Conservation (phyloP, 2,329 filamentous ascomycete genomes). For the Cytospora piceicola region DNA sequence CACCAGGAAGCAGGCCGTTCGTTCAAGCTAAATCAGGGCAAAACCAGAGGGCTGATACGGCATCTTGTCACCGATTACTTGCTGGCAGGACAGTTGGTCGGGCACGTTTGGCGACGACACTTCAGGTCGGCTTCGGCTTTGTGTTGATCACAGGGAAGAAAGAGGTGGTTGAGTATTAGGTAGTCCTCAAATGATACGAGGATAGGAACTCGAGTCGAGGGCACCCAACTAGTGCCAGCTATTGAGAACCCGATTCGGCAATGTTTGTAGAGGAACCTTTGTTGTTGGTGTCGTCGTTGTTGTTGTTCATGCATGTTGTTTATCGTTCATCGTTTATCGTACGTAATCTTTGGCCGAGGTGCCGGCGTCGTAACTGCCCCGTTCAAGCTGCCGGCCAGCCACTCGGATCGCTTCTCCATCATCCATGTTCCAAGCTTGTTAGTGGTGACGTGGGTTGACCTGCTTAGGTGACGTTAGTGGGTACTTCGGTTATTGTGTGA, state of each 20-base stretch:
- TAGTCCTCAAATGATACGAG: neutral
- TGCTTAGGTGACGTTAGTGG: neutral
- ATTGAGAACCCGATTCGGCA: conserved; percentile 27
- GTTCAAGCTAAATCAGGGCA: conserved; percentile 2
- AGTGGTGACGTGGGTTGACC: neutral
- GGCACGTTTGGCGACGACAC: conserved; percentile 11
- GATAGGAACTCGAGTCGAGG: neutral
- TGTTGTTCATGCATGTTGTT: neutral
- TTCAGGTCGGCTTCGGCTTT: neutral
- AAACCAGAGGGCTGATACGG: neutral
- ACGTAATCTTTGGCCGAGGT: neutral
- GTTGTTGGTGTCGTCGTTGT: conserved; percentile 5
- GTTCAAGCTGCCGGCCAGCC: neutral
- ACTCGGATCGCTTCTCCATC: too few species aligned
- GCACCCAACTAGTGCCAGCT: conserved; percentile 11
- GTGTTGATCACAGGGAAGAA: neutral
- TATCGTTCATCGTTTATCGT: neutral
- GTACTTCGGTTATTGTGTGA: neutral
- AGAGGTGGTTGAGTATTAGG: neutral
- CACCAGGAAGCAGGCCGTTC: neutral
- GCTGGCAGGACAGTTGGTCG: conserved; percentile 7
- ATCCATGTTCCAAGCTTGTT: neutral
- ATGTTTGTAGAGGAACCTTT: conserved; percentile 14
- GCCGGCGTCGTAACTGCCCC: neutral
- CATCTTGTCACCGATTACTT: conserved; percentile 18